Evolutionary conservation across 805 yeast genomes (phyloP), one percentile per base, ranked within the genome.

Genomic region (Ogataea trehaloabstinens): DNA sequence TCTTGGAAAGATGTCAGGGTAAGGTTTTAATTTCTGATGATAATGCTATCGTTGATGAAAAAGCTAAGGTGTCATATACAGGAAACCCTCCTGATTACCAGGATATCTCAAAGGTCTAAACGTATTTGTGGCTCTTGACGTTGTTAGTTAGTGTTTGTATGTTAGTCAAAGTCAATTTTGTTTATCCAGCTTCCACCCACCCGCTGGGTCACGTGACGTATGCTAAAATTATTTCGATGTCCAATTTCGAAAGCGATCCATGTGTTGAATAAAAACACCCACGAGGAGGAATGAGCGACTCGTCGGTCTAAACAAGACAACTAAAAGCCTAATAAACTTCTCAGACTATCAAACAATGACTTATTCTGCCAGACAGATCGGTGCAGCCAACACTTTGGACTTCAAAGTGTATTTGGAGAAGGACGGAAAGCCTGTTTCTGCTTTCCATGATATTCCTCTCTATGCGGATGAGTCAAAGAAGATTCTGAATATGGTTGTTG

Each of bases 321-420:
- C n/a, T n/a, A n/a, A n/a, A n/a, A n/a, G n/a, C n/a, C n/a, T n/a
- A n/a, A n/a, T n/a, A n/a, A n/a, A n/a, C n/a, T n/a, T n/a, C n/a
- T n/a, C n/a, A n/a, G n/a, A n/a, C n/a, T n/a, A n/a, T n/a, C n/a
- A 15, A 27, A 27, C 8, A 11, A 84, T 85, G 91, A 67, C 78
- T 51, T 91, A 84, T 81, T 68, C 91, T 45, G 76, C 93, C 49
- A 95, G 96, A 76, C 90, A 85, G 71, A 72, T 90, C 60, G 99
- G 96, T 61, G 95, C 97, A 53, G 88, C 93, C 63, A 81, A 90
- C 86, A 85, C 98, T 49, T 77, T 88, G 57, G 98, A 91, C 60
- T 85, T 82, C 86, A 86, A 82, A 68, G 91, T 86, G 55, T 93
- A 60, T 81, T 72, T 91, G 53, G 96, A 90, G 74, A 71, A 89